phyloP scores from a whole-genome alignment of 805 yeast species.

The Sugiyamaella boreocaroliniensis region DNA sequence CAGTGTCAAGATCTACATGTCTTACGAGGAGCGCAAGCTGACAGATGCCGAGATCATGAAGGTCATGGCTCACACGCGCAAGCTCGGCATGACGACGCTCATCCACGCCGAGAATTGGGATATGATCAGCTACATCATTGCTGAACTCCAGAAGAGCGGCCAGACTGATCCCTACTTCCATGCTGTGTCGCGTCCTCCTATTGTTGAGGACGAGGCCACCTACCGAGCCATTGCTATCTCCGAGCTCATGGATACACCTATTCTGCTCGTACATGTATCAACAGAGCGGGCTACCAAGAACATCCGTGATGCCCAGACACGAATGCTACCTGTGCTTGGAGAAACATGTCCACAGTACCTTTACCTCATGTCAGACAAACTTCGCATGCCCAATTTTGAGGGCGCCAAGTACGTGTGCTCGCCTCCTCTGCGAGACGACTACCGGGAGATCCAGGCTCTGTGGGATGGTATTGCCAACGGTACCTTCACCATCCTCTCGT shows the following conservation, averaged over 20 bases:
- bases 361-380: constrained; percentile 36
- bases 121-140: constrained; percentile 37
- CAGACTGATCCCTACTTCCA: constrained; percentile 41
- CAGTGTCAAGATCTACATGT: constrained; percentile 40
- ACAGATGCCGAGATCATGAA: constrained; percentile 37
- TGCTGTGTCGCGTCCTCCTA: constrained; percentile 39
- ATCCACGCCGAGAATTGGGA: constrained; percentile 49
- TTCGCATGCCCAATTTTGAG: constrained; percentile 34
- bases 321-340: constrained; percentile 39
- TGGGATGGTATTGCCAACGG: constrained; percentile 44
- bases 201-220: constrained; percentile 46
- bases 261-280: constrained; percentile 45
- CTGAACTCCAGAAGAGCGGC: constrained; percentile 35
- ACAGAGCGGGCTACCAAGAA: constrained; percentile 37
- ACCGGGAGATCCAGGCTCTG: constrained; percentile 37
- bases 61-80: constrained; percentile 36
- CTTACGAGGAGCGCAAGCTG: constrained; percentile 39
- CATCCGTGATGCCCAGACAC: constrained; percentile 39
- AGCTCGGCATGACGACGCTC: constrained; percentile 41
- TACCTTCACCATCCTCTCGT: constrained; percentile 40
- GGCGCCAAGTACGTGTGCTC: constrained; percentile 48
- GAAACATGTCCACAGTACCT: constrained; percentile 49
- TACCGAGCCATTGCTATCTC: constrained; percentile 42
- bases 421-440: constrained; percentile 41
- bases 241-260: constrained; percentile 40